Evolutionary conservation across 139 green algal genomes (phyloP), one percentile per base, ranked within the genome.

Genomic region (Micractinium conductrix): DNA sequence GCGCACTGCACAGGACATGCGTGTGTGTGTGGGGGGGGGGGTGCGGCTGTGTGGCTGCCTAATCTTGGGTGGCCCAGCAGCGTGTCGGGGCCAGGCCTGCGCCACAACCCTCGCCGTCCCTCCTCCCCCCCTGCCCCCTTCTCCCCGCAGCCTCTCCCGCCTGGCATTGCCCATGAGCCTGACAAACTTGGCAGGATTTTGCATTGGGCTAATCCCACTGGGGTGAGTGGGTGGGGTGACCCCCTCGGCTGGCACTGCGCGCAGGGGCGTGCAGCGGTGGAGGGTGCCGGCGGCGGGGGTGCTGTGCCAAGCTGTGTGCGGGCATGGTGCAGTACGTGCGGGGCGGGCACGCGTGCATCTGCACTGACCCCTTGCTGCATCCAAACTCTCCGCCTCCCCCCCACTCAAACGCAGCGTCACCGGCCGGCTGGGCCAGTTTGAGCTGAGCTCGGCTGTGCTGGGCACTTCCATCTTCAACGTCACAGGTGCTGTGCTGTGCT

Each of bases 391-490:
- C n/a, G n/a, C n/a, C n/a, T n/a, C 53, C 19, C 10, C 53, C 8
- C 2, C 53, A 62, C 48, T 62, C 19, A 30, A 21, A 14, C 26
- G 53, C 53, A 62, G 53, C 53, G 35, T 74, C 26, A 67, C 84
- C 12, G 86, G 86, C 2, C 81, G 76, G 30, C 65, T 90, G 53
- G 86, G 86, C 14, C 37, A 81, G 44, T 28, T 63, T 76, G 50
- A 80, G 33, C 79, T 95, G 43, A 88, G 84, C 26, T 83, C 70
- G 0, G 87, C 78, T 10, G 78, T 94, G n/a, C 78, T 95, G 40
- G 88, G 87, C 0, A 92, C 88, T 67, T 86, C 65, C n/a, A 75
- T 97, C 28, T 96, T 93, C 88, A 97, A 96, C 78, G 87, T 94
- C 38, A 95, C 93, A 0, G 93, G 93, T 67, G 58, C n/a, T n/a